A percentile compares a stretch with the other conserved stretches of the same genome.
Evolutionary conservation across 768 basidiomycete species (phyloP).

Genomic region (Hygrocybe coccinea): DNA sequence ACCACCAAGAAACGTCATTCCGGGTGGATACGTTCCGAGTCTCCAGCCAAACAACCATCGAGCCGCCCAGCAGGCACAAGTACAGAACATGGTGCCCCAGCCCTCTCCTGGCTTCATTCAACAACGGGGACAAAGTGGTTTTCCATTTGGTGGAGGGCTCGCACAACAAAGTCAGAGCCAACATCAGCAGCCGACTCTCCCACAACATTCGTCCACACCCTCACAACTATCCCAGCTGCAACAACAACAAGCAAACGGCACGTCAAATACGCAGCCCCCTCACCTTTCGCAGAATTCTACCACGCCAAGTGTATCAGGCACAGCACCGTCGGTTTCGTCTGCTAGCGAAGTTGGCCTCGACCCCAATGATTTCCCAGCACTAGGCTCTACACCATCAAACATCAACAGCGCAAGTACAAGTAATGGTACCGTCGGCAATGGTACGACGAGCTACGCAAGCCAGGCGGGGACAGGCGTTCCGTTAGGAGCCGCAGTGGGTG

Average conservation of each 20-base stretch:
- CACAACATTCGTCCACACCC: slow-evolving; percentile 35
- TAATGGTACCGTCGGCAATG: slow-evolving; percentile 30
- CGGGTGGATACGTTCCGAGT: slow-evolving; percentile 49
- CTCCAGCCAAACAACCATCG: slow-evolving; percentile 61
- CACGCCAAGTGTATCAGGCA: slow-evolving; percentile 35
- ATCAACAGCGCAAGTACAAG: slow-evolving; percentile 36
- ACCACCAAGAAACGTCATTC: slow-evolving; percentile 56
- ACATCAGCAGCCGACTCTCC: slow-evolving; percentile 42
- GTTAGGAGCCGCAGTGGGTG: slow-evolving; percentile 38
- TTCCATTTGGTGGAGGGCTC: slow-evolving; percentile 56
- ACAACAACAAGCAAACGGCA: slow-evolving; percentile 51
- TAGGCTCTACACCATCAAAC: slow-evolving; percentile 58
- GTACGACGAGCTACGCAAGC: slow-evolving; percentile 69
- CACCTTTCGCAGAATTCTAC: slow-evolving; percentile 52
- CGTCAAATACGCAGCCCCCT: slow-evolving; percentile 47
- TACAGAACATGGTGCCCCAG: slow-evolving; percentile 52
- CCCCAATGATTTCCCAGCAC: slow-evolving; percentile 84
- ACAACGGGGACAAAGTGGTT: slow-evolving; percentile 56
- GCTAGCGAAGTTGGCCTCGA: slow-evolving; percentile 75
- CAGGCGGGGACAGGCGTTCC: slow-evolving; percentile 69
- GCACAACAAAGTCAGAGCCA: slow-evolving; percentile 23
- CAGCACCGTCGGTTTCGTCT: slow-evolving; percentile 58
- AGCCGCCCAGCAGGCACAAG: slow-evolving; percentile 49
- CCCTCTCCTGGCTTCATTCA: slow-evolving; percentile 60
- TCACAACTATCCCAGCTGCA: slow-evolving; percentile 49